Conservation (phyloP, 345 rosid genomes). For the Dipteronia sinensis region DNA sequence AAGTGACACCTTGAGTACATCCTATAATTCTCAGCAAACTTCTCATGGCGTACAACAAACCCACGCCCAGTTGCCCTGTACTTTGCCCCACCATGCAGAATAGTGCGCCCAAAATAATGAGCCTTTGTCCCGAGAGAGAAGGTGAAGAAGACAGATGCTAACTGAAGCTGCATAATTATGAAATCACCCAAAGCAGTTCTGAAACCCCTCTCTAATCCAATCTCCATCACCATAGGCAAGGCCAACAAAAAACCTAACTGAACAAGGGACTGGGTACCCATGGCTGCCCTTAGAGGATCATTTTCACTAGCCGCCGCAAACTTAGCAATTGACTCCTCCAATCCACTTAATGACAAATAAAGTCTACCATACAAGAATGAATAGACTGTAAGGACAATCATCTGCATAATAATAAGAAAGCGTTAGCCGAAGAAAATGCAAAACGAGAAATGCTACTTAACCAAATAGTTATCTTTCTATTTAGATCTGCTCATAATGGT, state of each 20-base stretch:
- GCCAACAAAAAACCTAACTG: conserved; percentile 83
- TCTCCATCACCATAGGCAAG: conserved; percentile 98
- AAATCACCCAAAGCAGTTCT: conserved; percentile 81
- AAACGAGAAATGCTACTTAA: neutral
- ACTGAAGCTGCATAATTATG: conserved; percentile 96
- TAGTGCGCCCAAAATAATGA: conserved; percentile 92
- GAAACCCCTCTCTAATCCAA: conserved; percentile 95
- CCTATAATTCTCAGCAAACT: conserved; percentile 95
- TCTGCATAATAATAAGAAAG: conserved; percentile 43
- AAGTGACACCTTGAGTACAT: conserved; percentile 98
- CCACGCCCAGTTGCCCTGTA: conserved; percentile 99
- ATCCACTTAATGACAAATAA: conserved; percentile 83
- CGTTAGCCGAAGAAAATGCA: conserved; percentile 16
- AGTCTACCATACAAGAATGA: conserved; percentile 86
- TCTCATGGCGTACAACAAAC: conserved; percentile 95
- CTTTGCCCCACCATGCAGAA: conserved; percentile 96
- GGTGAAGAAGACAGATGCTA: conserved; percentile 88
- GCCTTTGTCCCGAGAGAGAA: conserved; percentile 93
- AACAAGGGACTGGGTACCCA: conserved; percentile 92
- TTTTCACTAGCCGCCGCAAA: conserved; percentile 66
- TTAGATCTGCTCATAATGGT: neutral
- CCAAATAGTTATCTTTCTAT: conserved; percentile 5
- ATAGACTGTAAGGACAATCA: conserved; percentile 74
- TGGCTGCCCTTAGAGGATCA: conserved; percentile 73
- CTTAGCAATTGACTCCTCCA: conserved; percentile 78